Base-by-base conservation (phyloP, 2,329 filamentous ascomycete genomes). In the Neonectria sp. region DNA sequence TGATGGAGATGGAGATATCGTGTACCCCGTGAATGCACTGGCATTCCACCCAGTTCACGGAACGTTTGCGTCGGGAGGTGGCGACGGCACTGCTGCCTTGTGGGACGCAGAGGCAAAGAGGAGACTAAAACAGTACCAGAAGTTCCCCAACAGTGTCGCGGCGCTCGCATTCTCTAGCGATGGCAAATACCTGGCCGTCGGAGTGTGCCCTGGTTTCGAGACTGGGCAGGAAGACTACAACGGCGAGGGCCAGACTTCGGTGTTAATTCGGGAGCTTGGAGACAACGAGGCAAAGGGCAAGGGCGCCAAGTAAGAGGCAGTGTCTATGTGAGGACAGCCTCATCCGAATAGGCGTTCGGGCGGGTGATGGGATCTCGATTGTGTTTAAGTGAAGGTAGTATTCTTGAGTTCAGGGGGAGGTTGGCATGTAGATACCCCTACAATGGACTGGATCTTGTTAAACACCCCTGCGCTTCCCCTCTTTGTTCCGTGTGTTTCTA, bases 21-120 rank as follows among this genome's bases (percentile, higher is more conserved):
- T 98, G 3, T 97, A 95, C 77, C 95, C 95, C 0, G 95, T 98
- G 73, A 96, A 98, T 78, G 92, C 95, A 3, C 87, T 98, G 8
- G 90, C 93, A 1, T 98, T 97, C 83, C 95, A 98, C 80, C 94
- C 94, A 0, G 82, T 92, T 4, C 88, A 89, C 76, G 94, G 94
- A 68, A 97, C 94, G 0, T 97, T 98, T 80, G 95, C 95, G 0
- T 94, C 92, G 13, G 95, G 94, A 31, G 95, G 95, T 51, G 95
- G 95, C 33, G 95, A 98, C 78, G 94, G 94, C 40, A 93, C 95
- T 9, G 94, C 97, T n/a, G 93, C 94, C 6, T 83, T 98, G 49
- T 98, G 95, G 95, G 95, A 98, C 79, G 95, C 93, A 11, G 91
- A 95, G 75, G 93, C 93, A 63, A 98, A 97, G 89, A 88, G 95